Conservation (phyloP, 202 grass and related monocot genomes). For the Digitaria exilis region DNA sequence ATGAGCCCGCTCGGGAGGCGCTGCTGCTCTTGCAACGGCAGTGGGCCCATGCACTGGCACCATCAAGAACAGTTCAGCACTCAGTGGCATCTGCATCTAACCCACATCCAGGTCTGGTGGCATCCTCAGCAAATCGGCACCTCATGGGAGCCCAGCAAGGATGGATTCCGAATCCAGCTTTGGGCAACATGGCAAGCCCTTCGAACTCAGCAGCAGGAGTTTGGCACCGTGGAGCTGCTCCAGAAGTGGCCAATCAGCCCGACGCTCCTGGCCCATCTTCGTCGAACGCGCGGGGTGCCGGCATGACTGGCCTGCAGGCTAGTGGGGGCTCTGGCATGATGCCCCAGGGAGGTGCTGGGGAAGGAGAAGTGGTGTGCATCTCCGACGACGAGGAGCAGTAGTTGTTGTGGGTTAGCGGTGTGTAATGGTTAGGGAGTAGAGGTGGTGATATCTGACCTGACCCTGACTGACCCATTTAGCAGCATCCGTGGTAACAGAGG, state of each 20-base stretch:
- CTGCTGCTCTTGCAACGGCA: neutral
- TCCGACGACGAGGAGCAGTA: conserved; percentile 41
- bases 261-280: neutral
- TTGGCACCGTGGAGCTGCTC: neutral
- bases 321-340: neutral
- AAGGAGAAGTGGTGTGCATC: conserved; percentile 40
- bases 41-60: neutral
- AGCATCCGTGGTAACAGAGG: conserved; percentile 20
- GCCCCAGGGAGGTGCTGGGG: neutral
- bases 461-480: neutral
- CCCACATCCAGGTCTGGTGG: neutral
- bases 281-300: neutral
- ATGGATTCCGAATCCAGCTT: neutral
- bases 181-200: neutral
- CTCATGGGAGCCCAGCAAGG: neutral
- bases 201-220: conserved; percentile 15
- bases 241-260: neutral
- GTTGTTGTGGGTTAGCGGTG: neutral
- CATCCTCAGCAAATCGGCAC: neutral
- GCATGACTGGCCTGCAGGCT: neutral
- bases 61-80: neutral
- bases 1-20: neutral
- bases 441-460: neutral
- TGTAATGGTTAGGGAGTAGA: neutral
- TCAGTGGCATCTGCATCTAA: neutral